Percentiles rank a stretch among this genome's conserved stretches.
These are phyloP conservation scores for Phaeophleospora eucalypticola DNA, from an alignment of 2,329 filamentous ascomycete species.

Conservation along the genomic window DNA sequence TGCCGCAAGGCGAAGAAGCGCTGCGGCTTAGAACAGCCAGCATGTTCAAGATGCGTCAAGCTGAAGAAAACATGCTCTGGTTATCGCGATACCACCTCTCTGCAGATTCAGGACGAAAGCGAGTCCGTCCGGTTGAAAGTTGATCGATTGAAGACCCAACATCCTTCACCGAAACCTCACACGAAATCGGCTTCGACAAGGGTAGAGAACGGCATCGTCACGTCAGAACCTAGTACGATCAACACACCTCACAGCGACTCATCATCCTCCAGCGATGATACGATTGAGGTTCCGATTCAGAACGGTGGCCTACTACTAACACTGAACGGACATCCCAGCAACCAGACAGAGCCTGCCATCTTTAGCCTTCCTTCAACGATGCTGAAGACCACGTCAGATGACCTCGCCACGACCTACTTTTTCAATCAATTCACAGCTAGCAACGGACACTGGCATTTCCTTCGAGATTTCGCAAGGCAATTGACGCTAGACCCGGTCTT, in stretches of 20 bases:
- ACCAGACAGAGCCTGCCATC: neutral
- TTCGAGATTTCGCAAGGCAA: slow-evolving; percentile 15
- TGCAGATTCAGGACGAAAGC: slow-evolving; percentile 34
- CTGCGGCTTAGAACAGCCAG: slow-evolving; percentile 30
- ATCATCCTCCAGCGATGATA: slow-evolving; percentile 25
- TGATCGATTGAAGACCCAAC: slow-evolving; percentile 21
- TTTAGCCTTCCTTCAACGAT: too few relatives aligned
- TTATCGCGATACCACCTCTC: slow-evolving; percentile 30
- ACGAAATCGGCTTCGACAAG: slow-evolving; percentile 1
- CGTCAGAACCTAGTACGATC: neutral
- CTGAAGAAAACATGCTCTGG: slow-evolving; percentile 30
- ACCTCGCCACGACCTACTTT: slow-evolving; percentile 30
- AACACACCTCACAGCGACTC: slow-evolving; percentile 18
- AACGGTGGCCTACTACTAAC: slow-evolving; percentile 13
- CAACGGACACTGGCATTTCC: slow-evolving; percentile 27
- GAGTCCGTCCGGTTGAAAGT: slow-evolving; percentile 27
- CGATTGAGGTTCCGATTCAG: slow-evolving; percentile 22
- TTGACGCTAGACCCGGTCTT: slow-evolving; percentile 24
- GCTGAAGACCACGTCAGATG: slow-evolving; percentile 20
- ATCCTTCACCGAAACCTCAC: slow-evolving; percentile 16
- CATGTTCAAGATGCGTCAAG: slow-evolving; percentile 31
- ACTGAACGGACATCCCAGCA: neutral
- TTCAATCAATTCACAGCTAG: slow-evolving; percentile 28
- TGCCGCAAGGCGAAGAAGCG: slow-evolving; percentile 34
- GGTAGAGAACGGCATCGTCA: slow-evolving; percentile 8